These are phyloP conservation scores for Arthroderma sp. DNA, from an alignment of 2,329 filamentous ascomycete species.

Conservation along the genomic window DNA sequence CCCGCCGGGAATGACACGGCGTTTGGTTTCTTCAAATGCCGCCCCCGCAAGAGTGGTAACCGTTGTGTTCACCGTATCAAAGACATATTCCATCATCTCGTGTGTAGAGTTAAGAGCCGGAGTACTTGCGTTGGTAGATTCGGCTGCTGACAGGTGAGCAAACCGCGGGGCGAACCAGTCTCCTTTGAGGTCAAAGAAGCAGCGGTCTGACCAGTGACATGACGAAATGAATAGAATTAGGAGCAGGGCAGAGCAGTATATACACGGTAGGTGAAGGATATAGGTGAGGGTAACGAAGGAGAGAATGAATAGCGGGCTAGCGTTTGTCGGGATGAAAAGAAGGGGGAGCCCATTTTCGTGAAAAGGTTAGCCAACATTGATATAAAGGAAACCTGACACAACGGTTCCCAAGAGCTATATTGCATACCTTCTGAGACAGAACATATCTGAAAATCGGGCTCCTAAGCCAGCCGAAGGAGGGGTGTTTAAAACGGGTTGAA, in stretches of 20 bases:
- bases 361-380: conserved; percentile 5
- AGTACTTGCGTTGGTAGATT: conserved; percentile 11
- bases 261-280: conserved; percentile 89
- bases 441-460: conserved; percentile 33
- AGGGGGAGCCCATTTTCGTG: conserved; percentile 63
- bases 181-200: conserved; percentile 82
- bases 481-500: background rate
- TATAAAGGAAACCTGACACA: background rate
- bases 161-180: conserved; percentile 87
- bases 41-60: conserved; percentile 55
- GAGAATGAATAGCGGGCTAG: conserved; percentile 73
- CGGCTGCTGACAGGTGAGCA: conserved; percentile 17
- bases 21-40: conserved; percentile 49
- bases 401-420: background rate
- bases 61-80: conserved; percentile 53
- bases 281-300: conserved; percentile 88
- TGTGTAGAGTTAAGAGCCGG: conserved; percentile 19
- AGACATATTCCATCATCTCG: conserved; percentile 28
- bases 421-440: conserved; percentile 53
- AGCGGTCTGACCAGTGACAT: conserved; percentile 78
- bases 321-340: conserved; percentile 78
- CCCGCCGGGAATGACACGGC: conserved; percentile 23
- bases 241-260: conserved; percentile 94
- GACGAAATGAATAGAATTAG: conserved; percentile 87
- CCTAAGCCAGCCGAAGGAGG: background rate